Base-by-base conservation (phyloP, 2,329 filamentous ascomycete species). In the Diaporthe sp. region DNA sequence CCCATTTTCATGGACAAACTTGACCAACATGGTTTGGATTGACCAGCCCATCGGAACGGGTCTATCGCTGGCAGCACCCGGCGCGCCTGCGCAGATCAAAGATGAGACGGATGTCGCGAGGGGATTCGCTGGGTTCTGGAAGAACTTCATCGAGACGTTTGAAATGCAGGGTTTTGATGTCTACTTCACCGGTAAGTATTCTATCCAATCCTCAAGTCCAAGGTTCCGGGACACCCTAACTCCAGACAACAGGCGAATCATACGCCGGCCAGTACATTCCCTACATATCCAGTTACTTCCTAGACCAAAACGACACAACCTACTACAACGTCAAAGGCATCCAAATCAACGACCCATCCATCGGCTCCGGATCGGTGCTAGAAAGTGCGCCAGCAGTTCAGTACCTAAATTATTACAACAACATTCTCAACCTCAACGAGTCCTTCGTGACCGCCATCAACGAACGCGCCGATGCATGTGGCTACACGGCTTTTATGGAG, bases 21-120 rank as follows among this genome's bases (percentile, higher is more conserved):
- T 95, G 33, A 93, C 93, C 61, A 95, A 95, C 81, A 89, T 95
- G 80, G 85, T 95, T 40, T 96, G 91, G 90, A 87, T 93, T 10
- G 92, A 93, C 77, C 91, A 93, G 79, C 90, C 89, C 9, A 82
- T 89, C 9, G 86, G 86, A 45, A 92, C 92, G 1, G 93, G 93
- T 5, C 94, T 93, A 79, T 89, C 90, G 0, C 76, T 80, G 52
- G 82, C 89, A 40, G 89, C 89, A 75, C 82, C 84, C 4, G 85
- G 86, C 3, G 89, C 88, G 79, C 88, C 84, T 1, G 86, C 90
- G 6, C 91, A 87, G 0, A 91, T 92, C 19, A 89, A 85, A 13
- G 88, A 89, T 76, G 90, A 94, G 77, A 87, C 89, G 28, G 92
- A 94, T 76, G 86, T 92, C 4, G 92, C 92, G 0, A 82, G 83